Conservation (phyloP, 2,329 filamentous ascomycete species). For the Fusarium coicis region DNA sequence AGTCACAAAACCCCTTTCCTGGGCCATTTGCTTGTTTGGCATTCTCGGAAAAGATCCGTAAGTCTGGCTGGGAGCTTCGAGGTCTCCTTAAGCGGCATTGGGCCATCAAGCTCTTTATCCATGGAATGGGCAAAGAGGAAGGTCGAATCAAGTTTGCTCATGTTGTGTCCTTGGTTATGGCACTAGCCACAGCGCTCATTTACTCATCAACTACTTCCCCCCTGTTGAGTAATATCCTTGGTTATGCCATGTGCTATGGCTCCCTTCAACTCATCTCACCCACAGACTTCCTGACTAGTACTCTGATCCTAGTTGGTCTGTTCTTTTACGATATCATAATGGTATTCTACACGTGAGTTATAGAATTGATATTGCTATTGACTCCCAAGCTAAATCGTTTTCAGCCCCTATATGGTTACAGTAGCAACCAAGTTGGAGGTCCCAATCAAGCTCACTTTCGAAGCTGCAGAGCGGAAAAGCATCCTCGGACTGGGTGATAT, state of each 20-base stretch:
- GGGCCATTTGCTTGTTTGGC: conserved; percentile 50
- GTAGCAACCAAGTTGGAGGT: conserved; percentile 91
- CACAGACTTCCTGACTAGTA: conserved; percentile 85
- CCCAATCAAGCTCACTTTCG: conserved; percentile 90
- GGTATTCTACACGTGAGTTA: conserved; percentile 81
- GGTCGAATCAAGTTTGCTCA: conserved; percentile 66
- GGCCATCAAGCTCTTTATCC: conserved; percentile 61
- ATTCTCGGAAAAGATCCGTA: conserved; percentile 32
- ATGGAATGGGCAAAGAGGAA: conserved; percentile 60
- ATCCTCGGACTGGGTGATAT: conserved; percentile 97
- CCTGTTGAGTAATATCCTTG: conserved; percentile 83
- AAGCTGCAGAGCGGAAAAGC: conserved; percentile 71
- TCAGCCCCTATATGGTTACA: conserved; percentile 81
- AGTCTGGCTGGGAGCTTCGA: conserved; percentile 61
- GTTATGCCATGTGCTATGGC: conserved; percentile 86
- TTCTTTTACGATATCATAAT: conserved; percentile 97
- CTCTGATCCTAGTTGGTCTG: conserved; percentile 78
- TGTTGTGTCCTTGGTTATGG: conserved; percentile 65
- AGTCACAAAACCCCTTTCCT: conserved; percentile 46
- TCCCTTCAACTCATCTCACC: conserved; percentile 87
- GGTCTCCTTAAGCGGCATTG: conserved; percentile 63
- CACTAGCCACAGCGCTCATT: conserved; percentile 63
- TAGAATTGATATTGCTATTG: neutral
- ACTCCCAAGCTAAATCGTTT: conserved; percentile 34
- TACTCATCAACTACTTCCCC: conserved; percentile 73